Evolutionary conservation across 805 yeast genomes (phyloP).

Genomic region (Teunomyces tritomae): DNA sequence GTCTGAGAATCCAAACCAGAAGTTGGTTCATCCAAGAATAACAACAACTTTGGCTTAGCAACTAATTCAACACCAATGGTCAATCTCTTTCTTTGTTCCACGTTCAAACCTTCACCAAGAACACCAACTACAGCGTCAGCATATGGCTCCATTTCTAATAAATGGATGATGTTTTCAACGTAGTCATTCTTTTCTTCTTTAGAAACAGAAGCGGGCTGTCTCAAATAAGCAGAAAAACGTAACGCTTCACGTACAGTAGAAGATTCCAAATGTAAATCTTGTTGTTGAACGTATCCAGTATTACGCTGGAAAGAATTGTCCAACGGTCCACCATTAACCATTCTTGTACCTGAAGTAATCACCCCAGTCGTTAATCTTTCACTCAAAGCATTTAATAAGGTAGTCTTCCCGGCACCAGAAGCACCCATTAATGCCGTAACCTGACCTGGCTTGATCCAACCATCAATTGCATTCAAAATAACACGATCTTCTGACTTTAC

Average conservation of each 20-base stretch:
- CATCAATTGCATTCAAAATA: conserved; percentile 31
- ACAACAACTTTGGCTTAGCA: conserved; percentile 50
- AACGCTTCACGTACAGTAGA: conserved; percentile 55
- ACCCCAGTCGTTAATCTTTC: conserved; percentile 56
- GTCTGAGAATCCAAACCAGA: conserved; percentile 60
- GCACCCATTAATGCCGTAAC: conserved; percentile 63
- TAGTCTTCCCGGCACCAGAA: conserved; percentile 65
- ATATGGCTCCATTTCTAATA: conserved; percentile 51
- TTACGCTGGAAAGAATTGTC: conserved; percentile 51
- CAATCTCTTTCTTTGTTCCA: conserved; percentile 53
- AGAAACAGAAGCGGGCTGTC: conserved; percentile 43
- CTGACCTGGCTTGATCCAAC: conserved; percentile 47
- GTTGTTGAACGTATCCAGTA: conserved; percentile 61
- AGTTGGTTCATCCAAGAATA: conserved; percentile 60
- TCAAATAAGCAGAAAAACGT: conserved; percentile 48
- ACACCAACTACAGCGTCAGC: conserved; percentile 52
- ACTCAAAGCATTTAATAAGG: conserved; percentile 51
- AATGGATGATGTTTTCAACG: conserved; percentile 49
- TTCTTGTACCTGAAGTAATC: conserved; percentile 51
- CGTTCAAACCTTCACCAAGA: conserved; percentile 49
- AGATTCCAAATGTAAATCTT: conserved; percentile 51
- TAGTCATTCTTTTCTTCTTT: conserved; percentile 46
- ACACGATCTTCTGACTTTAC: conserved; percentile 19
- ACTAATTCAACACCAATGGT: conserved; percentile 57
- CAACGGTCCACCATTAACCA: conserved; percentile 52